These are phyloP conservation scores for Irpex sp. DNA, from an alignment of 1,284 basidiomycete species.

Conservation along the genomic window DNA sequence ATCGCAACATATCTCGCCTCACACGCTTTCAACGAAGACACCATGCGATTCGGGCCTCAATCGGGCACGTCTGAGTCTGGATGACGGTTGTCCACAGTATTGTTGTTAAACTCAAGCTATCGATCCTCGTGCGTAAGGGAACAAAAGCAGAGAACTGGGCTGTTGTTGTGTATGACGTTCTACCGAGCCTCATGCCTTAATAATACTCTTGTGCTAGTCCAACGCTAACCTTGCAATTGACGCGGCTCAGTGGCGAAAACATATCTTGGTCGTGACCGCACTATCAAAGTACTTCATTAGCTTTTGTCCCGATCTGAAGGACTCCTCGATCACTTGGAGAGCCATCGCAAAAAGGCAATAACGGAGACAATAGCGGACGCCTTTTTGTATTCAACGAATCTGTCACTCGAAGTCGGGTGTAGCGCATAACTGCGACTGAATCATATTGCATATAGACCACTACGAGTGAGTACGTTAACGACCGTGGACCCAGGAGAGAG, in stretches of 20 bases:
- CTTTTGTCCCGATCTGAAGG: neutral
- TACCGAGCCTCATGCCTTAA: too few relatives aligned
- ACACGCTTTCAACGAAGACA: too few relatives aligned
- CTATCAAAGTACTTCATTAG: neutral
- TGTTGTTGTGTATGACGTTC: neutral
- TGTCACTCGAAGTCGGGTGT: neutral
- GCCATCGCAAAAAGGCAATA: neutral
- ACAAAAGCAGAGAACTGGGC: neutral
- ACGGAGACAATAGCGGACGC: neutral
- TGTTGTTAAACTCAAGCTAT: neutral
- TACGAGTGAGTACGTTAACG: neutral
- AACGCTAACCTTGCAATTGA: too few relatives aligned
- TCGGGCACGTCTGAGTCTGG: too few relatives aligned
- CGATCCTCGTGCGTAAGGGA: neutral
- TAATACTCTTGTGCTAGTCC: too few relatives aligned
- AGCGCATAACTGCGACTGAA: neutral
- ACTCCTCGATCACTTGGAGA: neutral
- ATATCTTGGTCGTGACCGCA: neutral
- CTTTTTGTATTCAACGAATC: neutral
- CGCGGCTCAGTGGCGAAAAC: too few relatives aligned
- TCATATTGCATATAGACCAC: neutral
- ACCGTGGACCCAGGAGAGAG: neutral
- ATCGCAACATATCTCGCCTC: neutral
- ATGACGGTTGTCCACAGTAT: neutral
- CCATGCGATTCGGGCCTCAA: too few relatives aligned